These are phyloP conservation scores for Albatrellus sp. DNA, from an alignment of 1,284 basidiomycete genomes.

Conservation along the genomic window DNA sequence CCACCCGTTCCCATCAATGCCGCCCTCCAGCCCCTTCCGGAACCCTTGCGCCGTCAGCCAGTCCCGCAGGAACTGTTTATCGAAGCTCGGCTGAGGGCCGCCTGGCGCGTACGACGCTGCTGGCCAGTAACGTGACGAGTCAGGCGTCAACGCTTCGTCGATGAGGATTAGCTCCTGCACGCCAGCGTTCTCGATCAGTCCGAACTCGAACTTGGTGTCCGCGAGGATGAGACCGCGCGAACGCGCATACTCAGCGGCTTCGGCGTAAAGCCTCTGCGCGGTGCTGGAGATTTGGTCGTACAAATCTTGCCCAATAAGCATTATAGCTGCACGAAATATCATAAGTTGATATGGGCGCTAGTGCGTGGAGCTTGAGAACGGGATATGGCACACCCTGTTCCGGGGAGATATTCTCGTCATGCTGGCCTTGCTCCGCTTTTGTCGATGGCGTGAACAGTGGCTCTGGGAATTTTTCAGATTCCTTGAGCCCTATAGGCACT, in stretches of 20 bases:
- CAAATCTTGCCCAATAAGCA: conserved; percentile 57
- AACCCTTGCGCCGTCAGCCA: conserved; percentile 72
- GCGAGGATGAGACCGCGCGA: conserved; percentile 88
- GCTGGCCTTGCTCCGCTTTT: conserved; percentile 80
- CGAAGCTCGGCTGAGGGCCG: conserved; percentile 78
- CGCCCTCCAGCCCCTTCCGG: conserved; percentile 68
- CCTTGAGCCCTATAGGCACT: conserved; percentile 69
- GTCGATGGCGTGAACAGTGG: conserved; percentile 96
- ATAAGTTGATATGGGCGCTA: neutral
- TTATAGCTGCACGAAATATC: conserved; percentile 30
- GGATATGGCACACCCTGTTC: conserved; percentile 38
- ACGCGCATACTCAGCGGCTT: conserved; percentile 71
- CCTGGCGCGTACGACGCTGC: conserved; percentile 66
- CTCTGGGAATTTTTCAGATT: conserved; percentile 73
- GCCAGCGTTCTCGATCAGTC: conserved; percentile 34
- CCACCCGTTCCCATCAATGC: conserved; percentile 59
- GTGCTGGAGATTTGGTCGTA: conserved; percentile 48
- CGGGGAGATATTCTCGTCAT: conserved; percentile 2
- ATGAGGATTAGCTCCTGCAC: conserved; percentile 65
- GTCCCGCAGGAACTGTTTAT: conserved; percentile 95
- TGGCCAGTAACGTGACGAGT: conserved; percentile 97
- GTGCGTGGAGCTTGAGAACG: neutral
- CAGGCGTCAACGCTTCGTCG: conserved; percentile 94
- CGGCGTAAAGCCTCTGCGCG: conserved; percentile 61
- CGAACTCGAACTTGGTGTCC: conserved; percentile 83